A percentile compares a stretch with the other conserved stretches of the same genome.
These are phyloP conservation scores for Lasiodiplodia citricola DNA, from an alignment of 2,329 filamentous ascomycete genomes.

Conservation along the genomic window DNA sequence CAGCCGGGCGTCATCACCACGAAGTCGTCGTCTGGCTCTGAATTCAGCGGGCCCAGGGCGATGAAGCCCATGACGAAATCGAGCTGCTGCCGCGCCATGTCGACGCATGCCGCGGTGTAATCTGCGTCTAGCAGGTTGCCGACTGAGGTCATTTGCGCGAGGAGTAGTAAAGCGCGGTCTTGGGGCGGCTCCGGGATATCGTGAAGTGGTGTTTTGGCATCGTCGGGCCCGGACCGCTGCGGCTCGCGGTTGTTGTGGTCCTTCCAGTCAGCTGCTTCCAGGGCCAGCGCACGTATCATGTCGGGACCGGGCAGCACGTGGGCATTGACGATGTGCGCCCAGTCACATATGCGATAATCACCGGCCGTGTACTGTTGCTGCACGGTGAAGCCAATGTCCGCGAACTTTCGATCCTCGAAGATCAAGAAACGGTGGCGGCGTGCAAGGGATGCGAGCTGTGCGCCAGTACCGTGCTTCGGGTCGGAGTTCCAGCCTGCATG, in stretches of 20 bases:
- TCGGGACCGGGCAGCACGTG: not conserved
- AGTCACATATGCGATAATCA: not conserved
- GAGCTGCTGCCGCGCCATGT: not conserved
- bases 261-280: not conserved
- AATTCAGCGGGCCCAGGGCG: not conserved
- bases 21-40: not conserved
- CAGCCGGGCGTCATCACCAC: constrained; percentile 3
- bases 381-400: constrained; percentile 3
- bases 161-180: not conserved
- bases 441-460: not conserved
- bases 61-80: constrained; percentile 10
- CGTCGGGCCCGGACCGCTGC: too few species aligned
- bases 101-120: not conserved
- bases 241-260: not conserved
- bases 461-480: not conserved
- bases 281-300: not conserved
- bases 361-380: not conserved
- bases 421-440: not conserved
- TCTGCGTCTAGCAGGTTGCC: not conserved
- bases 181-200: too few species aligned
- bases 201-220: too few species aligned
- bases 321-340: not conserved
- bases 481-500: not conserved
- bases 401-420: not conserved
- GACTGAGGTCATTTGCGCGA: not conserved